A percentile compares a stretch with the other conserved stretches of the same genome.
Conservation (phyloP, 129 eudicot genomes). For the Escallonia herrerae region DNA sequence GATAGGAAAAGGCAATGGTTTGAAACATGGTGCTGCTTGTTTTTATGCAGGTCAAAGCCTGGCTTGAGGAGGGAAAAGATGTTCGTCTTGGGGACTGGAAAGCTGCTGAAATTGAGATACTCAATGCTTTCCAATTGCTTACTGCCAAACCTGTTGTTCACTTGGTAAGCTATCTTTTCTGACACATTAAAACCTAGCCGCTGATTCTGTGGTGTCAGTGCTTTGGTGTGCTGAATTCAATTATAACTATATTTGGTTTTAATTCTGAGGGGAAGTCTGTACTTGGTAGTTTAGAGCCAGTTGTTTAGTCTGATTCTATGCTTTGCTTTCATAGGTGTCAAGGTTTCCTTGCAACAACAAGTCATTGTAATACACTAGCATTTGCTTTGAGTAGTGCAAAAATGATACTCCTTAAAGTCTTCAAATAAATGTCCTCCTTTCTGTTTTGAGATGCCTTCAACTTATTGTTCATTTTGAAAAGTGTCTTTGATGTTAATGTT, state of each 20-base stretch:
- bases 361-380: no score
- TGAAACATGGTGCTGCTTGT: conserved; percentile 4
- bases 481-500: no score
- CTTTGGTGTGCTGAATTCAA: not conserved
- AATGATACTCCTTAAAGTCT: no score
- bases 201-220: not conserved
- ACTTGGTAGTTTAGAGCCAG: no score
- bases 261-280: no score
- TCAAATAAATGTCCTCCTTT: no score
- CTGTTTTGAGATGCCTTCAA: no score
- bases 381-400: no score
- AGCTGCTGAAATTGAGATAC: conserved; percentile 89
- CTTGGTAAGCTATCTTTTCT: conserved; percentile 48
- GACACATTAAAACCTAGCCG: not conserved
- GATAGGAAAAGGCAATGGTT: not conserved
- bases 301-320: no score
- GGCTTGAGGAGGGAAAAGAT: conserved; percentile 85
- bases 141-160: conserved; percentile 98
- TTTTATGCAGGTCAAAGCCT: conserved; percentile 51
- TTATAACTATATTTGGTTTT: not conserved
- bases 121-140: conserved; percentile 91
- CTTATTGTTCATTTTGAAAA: no score
- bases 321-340: no score
- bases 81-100: conserved; percentile 91
- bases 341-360: no score